These are phyloP conservation scores for Pichia ethanolica DNA, from an alignment of 805 yeast species.

Conservation along the genomic window DNA sequence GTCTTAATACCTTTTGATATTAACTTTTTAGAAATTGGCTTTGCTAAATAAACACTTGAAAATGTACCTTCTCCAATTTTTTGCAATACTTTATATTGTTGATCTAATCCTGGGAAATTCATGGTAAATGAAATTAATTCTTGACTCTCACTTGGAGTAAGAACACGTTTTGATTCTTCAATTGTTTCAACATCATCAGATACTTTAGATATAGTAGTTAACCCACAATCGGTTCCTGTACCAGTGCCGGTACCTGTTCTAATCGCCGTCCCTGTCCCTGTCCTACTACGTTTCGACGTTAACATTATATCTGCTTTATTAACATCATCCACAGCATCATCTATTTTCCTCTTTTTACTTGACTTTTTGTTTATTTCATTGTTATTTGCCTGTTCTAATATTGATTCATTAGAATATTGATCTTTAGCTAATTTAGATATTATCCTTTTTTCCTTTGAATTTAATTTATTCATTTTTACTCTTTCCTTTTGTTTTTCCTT, in stretches of 20 bases:
- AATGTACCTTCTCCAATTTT: slow-evolving; percentile 81
- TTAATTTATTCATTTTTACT: neutral
- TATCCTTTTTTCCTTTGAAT: neutral
- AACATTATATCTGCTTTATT: neutral
- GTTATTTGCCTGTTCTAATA: slow-evolving; percentile 6
- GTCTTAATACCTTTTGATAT: slow-evolving; percentile 21
- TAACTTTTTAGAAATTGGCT: neutral
- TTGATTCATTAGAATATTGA: slow-evolving; percentile 4
- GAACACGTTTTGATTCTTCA: slow-evolving; percentile 5
- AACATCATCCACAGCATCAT: neutral
- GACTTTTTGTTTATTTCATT: slow-evolving; percentile 1
- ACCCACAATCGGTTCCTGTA: neutral
- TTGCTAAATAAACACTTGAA: slow-evolving; percentile 50
- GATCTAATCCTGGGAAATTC: slow-evolving; percentile 26
- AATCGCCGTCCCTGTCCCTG: neutral
- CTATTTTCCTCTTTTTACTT: neutral
- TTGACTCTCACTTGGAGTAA: slow-evolving; percentile 23
- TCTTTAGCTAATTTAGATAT: neutral
- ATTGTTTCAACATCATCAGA: slow-evolving; percentile 1
- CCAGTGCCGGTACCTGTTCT: neutral
- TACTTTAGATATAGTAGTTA: neutral
- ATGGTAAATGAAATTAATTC: slow-evolving; percentile 26
- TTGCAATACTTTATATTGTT: slow-evolving; percentile 33
- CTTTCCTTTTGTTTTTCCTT: neutral
- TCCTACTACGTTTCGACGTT: neutral